Base-by-base conservation (phyloP, 768 basidiomycete genomes). In the Leccinum barrowsii region DNA sequence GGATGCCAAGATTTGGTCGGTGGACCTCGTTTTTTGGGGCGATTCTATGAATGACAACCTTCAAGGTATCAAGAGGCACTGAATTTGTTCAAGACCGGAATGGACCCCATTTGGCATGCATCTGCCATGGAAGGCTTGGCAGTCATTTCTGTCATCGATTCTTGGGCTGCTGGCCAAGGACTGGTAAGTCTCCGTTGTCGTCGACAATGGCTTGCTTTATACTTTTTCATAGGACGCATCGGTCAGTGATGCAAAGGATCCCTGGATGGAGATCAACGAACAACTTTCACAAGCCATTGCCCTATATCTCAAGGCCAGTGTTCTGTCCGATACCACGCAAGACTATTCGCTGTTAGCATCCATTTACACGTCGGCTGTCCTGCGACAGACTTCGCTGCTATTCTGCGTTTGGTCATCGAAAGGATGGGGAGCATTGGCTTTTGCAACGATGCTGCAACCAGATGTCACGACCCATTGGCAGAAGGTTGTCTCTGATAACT, bases 61-160 rank as follows among this genome's bases (percentile, higher is more conserved):
- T 59, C 32, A 66, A 93, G 91, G 85, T 98, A 94, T 73, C 82
- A 85, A 54, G 94, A 98, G 76, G 89, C 94, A 12, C 74, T 93
- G 17, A 81, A 81, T 32, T 70, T 90, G n/a, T 85, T 93, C 65
- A 90, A 87, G 71, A 77, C 78, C 1, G 80, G 84, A 7, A 83
- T 85, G 56, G 96, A 98, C 71, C 74, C 82, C 22, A 78, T 90
- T 26, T 99, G 96, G 96, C 89, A 94, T 70, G 96, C 92, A 0
- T 85, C 89, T 12, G 86, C 87, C 0, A 76, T 92, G 48, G 97
- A 99, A 75, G 92, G 93, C 4, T 72, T 94, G 65, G 90, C 89
- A 2, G 90, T 89, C 3, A 78, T 89, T 28, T 79, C 84, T 8
- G 78, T 96, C 11, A 78, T 97, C 19, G 93, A 96, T 58, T 86